phyloP scores from a whole-genome alignment of 768 basidiomycete species.

The Lactifluus rugatus region DNA sequence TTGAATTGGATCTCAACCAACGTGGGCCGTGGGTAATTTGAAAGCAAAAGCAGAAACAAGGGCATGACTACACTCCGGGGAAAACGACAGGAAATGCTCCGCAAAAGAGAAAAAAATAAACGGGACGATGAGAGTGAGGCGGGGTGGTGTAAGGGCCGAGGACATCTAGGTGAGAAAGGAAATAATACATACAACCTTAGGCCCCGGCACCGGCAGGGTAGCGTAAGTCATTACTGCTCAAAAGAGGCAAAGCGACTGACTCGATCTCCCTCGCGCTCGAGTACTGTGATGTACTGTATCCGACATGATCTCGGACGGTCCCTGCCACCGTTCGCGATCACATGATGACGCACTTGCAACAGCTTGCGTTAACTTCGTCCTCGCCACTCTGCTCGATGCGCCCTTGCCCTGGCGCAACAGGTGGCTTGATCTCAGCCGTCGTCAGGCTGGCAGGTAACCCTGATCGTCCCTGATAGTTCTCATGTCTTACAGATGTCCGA shows the following conservation, averaged over 20 bases:
- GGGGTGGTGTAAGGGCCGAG: constrained; percentile 1
- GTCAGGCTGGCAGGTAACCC: constrained; percentile 13
- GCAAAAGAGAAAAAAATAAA: neutral
- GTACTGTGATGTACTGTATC: too few relatives aligned
- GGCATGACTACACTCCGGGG: neutral
- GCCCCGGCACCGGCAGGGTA: neutral
- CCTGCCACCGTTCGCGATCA: constrained; percentile 32
- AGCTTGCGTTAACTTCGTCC: constrained; percentile 45
- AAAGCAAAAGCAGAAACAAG: neutral
- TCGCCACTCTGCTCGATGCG: constrained; percentile 27
- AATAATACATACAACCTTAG: neutral
- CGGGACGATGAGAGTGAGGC: neutral
- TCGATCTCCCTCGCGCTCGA: neutral
- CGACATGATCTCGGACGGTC: neutral
- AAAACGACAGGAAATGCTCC: neutral
- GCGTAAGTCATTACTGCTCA: neutral
- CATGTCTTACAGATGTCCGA: constrained; percentile 16
- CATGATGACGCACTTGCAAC: constrained; percentile 83
- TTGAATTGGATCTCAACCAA: constrained; percentile 1
- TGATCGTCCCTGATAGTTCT: constrained; percentile 8
- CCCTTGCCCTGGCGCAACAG: constrained; percentile 11
- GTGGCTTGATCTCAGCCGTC: constrained; percentile 13
- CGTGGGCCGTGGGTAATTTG: neutral
- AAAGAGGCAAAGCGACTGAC: neutral
- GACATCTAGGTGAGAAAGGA: neutral